Evolutionary conservation across 2,329 filamentous ascomycete genomes (phyloP), one percentile per base, ranked within the genome.

Genomic region (Penicillium sumatraense): DNA sequence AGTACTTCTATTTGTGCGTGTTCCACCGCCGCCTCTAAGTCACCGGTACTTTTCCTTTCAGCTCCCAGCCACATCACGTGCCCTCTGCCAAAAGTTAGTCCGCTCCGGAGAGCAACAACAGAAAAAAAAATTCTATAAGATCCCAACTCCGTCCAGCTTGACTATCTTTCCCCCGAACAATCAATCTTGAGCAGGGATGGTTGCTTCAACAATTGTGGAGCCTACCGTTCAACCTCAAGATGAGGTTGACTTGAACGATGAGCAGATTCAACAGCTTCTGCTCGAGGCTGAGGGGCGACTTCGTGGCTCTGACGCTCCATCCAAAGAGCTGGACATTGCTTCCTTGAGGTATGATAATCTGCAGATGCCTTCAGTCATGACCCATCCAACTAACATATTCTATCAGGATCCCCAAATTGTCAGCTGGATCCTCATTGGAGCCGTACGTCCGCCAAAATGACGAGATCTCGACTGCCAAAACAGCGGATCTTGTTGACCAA

Each of bases 221-320:
- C 36, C 53, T 23, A 42, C 40, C 33, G 46, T 52, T 54, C 58
- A 60, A 49, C 53, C 58, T 57, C 52, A 59, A 29, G 57, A 59
- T 51, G 63, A 67, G 38, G 76, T 80, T 49, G 79, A 81, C 50
- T 73, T 89, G 58, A 84, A 81, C 33, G 86, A 89, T 68, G 81
- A 85, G 61, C 83, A 88, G 67, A 83, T 90, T 48, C 81, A 85
- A 51, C 75, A 83, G 67, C 78, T 90, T 53, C 80, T 90, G 49
- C 79, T 80, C 51, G 81, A 88, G 72, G 87, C 88, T 53, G 85
- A 89, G 65, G 71, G 75, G 56, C 81, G 87, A 58, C 73, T 89
- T 58, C 72, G 64, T 63, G 68, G 69, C 62, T 64, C 54, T 51
- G 54, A 58, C 45, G 62, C 59, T 51, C 55, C 64, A 57, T 33